These are phyloP conservation scores for Hevea brasiliensis DNA, from an alignment of 345 rosid genomes.

Conservation along the genomic window DNA sequence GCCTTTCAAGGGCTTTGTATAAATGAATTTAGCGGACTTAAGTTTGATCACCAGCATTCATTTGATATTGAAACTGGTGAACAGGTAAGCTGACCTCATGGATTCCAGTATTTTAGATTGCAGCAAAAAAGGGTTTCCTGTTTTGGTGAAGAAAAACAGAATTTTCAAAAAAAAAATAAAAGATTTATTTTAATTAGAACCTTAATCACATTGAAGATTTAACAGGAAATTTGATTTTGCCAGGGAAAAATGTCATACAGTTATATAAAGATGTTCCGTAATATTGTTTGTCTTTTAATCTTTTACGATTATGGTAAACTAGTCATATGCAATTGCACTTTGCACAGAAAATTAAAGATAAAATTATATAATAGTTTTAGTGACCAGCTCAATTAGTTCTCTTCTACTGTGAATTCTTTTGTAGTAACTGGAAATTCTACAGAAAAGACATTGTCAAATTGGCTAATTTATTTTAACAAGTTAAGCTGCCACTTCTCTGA, in stretches of 20 bases:
- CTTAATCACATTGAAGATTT: background rate
- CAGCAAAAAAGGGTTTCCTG: background rate
- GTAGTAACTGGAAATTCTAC: background rate
- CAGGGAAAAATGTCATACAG: background rate
- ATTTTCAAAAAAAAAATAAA: background rate
- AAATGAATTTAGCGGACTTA: slow-evolving; percentile 84
- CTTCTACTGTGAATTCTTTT: too few species aligned
- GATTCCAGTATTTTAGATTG: slow-evolving; percentile 1
- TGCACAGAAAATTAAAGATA: too few species aligned
- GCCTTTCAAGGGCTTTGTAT: slow-evolving; percentile 96
- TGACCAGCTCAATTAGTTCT: too few species aligned
- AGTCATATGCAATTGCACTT: too few species aligned
- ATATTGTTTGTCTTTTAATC: too few species aligned
- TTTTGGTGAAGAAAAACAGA: background rate
- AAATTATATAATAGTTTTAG: too few species aligned
- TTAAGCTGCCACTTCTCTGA: background rate
- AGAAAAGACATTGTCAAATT: background rate
- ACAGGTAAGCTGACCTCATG: slow-evolving; percentile 56
- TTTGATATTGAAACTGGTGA: slow-evolving; percentile 91
- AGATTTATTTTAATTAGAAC: background rate
- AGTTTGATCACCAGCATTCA: slow-evolving; percentile 75
- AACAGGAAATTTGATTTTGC: background rate
- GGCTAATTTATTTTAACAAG: background rate
- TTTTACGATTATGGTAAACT: too few species aligned
- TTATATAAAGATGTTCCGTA: too few species aligned